Evolutionary conservation across 2,329 filamentous ascomycete species (phyloP).

Genomic region (Aspergillus sp.): DNA sequence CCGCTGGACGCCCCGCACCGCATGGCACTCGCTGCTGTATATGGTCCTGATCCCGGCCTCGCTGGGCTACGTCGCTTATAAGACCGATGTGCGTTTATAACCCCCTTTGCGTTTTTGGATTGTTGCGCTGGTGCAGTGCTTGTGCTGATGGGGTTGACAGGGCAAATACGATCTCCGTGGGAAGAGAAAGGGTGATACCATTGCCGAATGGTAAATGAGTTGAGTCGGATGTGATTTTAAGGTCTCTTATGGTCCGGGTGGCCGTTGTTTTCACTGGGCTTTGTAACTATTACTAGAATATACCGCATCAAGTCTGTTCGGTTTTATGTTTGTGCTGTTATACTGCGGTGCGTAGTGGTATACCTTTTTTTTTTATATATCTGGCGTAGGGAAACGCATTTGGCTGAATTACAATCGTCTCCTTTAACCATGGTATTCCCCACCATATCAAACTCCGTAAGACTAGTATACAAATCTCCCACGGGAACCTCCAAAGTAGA

Average conservation of each 20-base stretch:
- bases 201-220: conserved; percentile 66
- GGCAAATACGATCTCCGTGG: conserved; percentile 82
- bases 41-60: conserved; percentile 69
- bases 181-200: conserved; percentile 84
- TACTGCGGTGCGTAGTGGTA: background rate
- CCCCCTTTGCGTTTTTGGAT: background rate
- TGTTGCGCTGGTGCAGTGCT: background rate
- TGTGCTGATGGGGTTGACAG: conserved; percentile 48
- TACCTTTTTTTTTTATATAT: background rate
- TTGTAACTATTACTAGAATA: conserved; percentile 30
- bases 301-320: conserved; percentile 30
- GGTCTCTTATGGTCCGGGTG: conserved; percentile 12
- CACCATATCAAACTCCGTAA: conserved; percentile 1
- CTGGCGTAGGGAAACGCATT: background rate
- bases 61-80: conserved; percentile 71
- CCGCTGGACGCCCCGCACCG: conserved; percentile 84
- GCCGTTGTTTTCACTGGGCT: conserved; percentile 15
- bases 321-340: background rate
- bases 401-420: background rate
- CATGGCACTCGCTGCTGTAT: conserved; percentile 76
- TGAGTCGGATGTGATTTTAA: background rate
- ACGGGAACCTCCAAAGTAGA: background rate
- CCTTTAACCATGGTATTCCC: background rate
- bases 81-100: conserved; percentile 76
- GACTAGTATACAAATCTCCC: background rate